Percentiles rank a stretch among this genome's conserved stretches.
phyloP scores from a whole-genome alignment of 2,329 filamentous ascomycete genomes.

The Phaeosphaeria sp. region DNA sequence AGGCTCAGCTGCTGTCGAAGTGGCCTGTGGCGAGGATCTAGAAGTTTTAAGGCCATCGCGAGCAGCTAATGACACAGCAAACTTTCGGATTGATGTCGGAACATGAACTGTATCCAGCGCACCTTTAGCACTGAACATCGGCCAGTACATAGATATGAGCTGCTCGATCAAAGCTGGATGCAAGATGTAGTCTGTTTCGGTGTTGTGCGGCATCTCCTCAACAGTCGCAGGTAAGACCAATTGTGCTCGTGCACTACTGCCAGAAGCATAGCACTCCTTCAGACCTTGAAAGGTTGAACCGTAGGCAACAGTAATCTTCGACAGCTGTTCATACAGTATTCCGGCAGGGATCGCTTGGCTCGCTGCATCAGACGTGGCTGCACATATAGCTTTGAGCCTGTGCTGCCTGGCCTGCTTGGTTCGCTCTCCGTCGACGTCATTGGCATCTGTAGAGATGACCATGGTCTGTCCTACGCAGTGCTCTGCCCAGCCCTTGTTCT shows the following conservation, averaged over 20 bases:
- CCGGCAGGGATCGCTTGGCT: constrained; percentile 19
- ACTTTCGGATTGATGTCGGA: constrained; percentile 30
- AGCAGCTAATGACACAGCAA: constrained; percentile 23
- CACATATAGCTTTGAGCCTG: background rate
- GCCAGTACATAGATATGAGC: constrained; percentile 38
- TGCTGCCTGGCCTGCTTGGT: background rate
- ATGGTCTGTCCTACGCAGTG: constrained; percentile 55
- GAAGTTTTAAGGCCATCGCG: constrained; percentile 5
- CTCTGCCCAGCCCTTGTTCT: constrained; percentile 62
- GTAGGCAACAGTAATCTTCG: constrained; percentile 59
- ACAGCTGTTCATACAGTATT: constrained; percentile 57
- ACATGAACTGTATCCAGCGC: constrained; percentile 24
- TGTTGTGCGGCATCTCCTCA: constrained; percentile 34
- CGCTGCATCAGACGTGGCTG: constrained; percentile 3
- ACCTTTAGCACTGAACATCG: constrained; percentile 20
- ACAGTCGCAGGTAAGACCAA: constrained; percentile 25
- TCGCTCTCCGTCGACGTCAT: constrained; percentile 50
- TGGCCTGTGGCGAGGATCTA: constrained; percentile 16
- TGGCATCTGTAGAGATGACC: constrained; percentile 44
- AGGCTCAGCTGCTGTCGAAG: constrained; percentile 12
- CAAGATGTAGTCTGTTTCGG: constrained; percentile 31
- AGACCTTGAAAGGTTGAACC: constrained; percentile 62
- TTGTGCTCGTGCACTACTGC: constrained; percentile 31
- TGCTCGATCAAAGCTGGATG: constrained; percentile 36
- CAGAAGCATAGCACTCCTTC: constrained; percentile 53